These are phyloP conservation scores for Fusarium sp. DNA, from an alignment of 2,329 filamentous ascomycete species.

Conservation along the genomic window DNA sequence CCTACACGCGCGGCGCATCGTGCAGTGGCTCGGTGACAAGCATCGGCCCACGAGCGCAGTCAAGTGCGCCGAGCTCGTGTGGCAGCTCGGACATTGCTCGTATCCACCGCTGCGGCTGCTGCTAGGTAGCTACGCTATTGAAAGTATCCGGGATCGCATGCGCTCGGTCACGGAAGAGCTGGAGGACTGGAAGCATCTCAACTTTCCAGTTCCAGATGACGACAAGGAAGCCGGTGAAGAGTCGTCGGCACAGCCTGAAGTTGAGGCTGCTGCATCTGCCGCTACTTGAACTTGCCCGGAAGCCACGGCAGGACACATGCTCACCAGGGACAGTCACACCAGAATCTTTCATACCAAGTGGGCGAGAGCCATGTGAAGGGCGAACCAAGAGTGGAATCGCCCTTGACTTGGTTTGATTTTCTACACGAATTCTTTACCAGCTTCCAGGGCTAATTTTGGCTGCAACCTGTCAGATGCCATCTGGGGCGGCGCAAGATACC, in stretches of 20 bases:
- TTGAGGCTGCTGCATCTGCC: slow-evolving; percentile 14
- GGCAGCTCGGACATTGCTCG: slow-evolving; percentile 95
- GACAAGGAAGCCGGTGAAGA: slow-evolving; percentile 42
- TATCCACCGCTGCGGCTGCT: slow-evolving; percentile 89
- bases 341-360: slow-evolving; percentile 9
- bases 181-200: slow-evolving; percentile 91
- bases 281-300: slow-evolving; percentile 15
- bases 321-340: neutral
- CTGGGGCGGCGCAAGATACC: slow-evolving; percentile 15
- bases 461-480: slow-evolving; percentile 12
- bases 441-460: slow-evolving; percentile 17
- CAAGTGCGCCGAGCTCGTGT: slow-evolving; percentile 92
- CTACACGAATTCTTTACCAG: slow-evolving; percentile 31
- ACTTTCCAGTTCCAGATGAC: slow-evolving; percentile 64
- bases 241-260: slow-evolving; percentile 13
- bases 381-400: neutral
- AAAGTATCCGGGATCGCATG: slow-evolving; percentile 91
- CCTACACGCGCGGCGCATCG: slow-evolving; percentile 88
- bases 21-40: slow-evolving; percentile 93
- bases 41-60: slow-evolving; percentile 89
- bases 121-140: slow-evolving; percentile 94
- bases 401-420: slow-evolving; percentile 8
- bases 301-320: neutral
- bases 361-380: neutral
- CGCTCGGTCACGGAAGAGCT: slow-evolving; percentile 94